Conservation (phyloP, 345 rosid species). For the Populus ilicifolia region DNA sequence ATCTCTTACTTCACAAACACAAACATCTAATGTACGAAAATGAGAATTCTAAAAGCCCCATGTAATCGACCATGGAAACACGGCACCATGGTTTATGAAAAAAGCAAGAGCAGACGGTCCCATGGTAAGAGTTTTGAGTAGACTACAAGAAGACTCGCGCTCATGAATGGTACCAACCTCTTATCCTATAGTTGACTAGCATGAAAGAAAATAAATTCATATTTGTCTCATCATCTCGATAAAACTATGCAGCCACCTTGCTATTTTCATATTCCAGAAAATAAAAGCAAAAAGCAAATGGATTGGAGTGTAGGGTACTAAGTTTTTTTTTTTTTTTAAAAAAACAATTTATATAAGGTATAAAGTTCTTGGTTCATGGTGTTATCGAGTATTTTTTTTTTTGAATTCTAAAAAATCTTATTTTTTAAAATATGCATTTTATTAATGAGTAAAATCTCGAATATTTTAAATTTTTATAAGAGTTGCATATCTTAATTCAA, state of each 20-base stretch:
- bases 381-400: too few relatives aligned
- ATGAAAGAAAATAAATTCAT: neutral
- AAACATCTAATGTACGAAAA: neutral
- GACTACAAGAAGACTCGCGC: neutral
- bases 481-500: too few relatives aligned
- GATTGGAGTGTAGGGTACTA: too few relatives aligned
- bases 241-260: neutral
- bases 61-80: neutral
- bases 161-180: neutral
- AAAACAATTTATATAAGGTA: too few relatives aligned
- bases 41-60: neutral
- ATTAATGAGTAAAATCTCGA: too few relatives aligned
- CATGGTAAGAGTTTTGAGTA: neutral
- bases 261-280: too few relatives aligned
- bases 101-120: neutral
- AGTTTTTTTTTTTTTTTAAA: too few relatives aligned
- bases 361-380: too few relatives aligned
- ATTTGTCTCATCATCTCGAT: neutral
- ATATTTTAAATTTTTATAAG: too few relatives aligned
- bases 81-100: neutral
- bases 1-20: neutral
- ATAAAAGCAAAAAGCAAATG: too few relatives aligned
- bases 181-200: neutral
- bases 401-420: too few relatives aligned
- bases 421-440: too few relatives aligned